A percentile compares a stretch with the other conserved stretches of the same genome.
Evolutionary conservation across 352 stramenopile species (phyloP).

Genomic region (Aphanomyces invadans): DNA sequence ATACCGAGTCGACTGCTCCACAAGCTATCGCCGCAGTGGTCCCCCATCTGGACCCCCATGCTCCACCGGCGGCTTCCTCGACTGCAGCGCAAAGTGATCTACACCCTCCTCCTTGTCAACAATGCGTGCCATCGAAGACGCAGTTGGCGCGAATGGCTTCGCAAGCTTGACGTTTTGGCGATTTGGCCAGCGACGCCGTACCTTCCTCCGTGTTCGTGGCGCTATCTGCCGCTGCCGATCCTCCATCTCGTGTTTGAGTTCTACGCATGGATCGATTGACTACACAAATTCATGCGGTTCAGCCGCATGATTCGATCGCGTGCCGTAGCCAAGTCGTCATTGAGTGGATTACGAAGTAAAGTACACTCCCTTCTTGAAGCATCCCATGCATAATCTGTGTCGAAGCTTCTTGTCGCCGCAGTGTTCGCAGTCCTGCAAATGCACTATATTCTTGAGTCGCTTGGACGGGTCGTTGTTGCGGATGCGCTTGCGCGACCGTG

Average conservation of each 20-base stretch:
- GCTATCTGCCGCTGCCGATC: conserved; percentile 10
- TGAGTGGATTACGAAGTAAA: conserved; percentile 34
- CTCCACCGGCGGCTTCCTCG: conserved; percentile 44
- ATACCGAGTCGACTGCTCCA: conserved; percentile 33
- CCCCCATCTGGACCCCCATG: conserved; percentile 47
- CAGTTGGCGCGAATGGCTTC: neutral
- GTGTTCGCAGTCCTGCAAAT: conserved; percentile 78
- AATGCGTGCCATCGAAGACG: neutral
- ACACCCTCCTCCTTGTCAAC: conserved; percentile 49
- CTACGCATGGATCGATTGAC: conserved; percentile 19
- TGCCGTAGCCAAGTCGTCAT: no score
- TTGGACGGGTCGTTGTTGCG: conserved; percentile 82
- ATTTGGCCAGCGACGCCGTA: no score
- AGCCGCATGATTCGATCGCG: no score
- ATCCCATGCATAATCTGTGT: conserved; percentile 85
- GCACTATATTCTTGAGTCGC: conserved; percentile 85
- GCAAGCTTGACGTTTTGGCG: no score
- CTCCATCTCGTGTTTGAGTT: conserved; percentile 17
- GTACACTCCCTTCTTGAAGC: conserved; percentile 89
- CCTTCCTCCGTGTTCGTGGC: neutral
- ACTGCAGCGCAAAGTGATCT: conserved; percentile 48
- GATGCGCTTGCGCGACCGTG: conserved; percentile 79
- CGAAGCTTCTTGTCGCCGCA: conserved; percentile 84
- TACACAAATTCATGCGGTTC: no score
- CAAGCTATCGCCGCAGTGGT: conserved; percentile 49